These are phyloP conservation scores for Metschnikowia lunata DNA, from an alignment of 805 yeast species.

Conservation along the genomic window DNA sequence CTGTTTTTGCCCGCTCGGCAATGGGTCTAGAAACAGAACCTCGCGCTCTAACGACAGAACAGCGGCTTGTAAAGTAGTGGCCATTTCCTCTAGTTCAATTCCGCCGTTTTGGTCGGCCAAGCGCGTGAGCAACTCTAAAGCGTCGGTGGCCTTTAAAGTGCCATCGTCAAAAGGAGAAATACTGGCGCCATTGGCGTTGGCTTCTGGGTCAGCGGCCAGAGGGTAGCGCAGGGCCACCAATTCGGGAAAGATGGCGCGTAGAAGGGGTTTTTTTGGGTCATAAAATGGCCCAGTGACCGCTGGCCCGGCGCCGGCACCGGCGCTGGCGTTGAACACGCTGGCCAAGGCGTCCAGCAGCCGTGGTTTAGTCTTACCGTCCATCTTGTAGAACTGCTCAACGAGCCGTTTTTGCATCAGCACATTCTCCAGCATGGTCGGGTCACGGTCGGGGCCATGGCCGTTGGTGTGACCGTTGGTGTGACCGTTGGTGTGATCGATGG, in stretches of 20 bases:
- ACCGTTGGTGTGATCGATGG: background rate
- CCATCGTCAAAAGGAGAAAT: slow-evolving; percentile 5
- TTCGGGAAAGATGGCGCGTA: background rate
- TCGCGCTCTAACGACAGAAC: slow-evolving; percentile 2
- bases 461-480: background rate
- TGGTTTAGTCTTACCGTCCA: slow-evolving; percentile 16
- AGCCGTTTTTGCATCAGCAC: slow-evolving; percentile 28
- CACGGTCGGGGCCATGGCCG: background rate
- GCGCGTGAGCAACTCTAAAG: slow-evolving; percentile 2
- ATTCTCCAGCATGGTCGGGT: background rate
- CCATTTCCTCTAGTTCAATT: slow-evolving; percentile 6
- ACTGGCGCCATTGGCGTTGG: background rate
- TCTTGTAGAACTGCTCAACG: slow-evolving; percentile 39
- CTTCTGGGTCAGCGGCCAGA: background rate
- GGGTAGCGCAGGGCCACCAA: background rate
- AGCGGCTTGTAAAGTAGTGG: slow-evolving; percentile 1
- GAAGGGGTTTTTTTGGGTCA: background rate
- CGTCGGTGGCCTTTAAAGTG: background rate
- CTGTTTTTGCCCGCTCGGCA: slow-evolving; percentile 9
- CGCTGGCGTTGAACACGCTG: background rate
- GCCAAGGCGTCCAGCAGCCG: background rate
- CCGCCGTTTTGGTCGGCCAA: slow-evolving; percentile 1
- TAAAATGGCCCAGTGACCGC: background rate
- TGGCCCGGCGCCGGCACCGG: background rate
- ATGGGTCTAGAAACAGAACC: background rate